Base-by-base conservation (phyloP, 2,329 filamentous ascomycete genomes). In the Taxawa tesnikishii region DNA sequence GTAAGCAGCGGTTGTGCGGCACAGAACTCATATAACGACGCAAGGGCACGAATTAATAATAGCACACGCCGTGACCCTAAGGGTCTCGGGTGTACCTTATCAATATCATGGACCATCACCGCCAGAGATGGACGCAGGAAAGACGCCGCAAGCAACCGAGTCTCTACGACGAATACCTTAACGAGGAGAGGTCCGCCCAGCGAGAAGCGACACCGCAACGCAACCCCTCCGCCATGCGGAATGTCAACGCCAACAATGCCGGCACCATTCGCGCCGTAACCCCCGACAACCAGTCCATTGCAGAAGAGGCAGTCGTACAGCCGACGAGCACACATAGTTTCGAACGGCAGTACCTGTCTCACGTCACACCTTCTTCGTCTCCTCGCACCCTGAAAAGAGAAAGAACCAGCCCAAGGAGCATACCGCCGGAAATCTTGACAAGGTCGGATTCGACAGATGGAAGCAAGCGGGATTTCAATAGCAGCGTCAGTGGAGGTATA, bases 211-310 rank as follows among this genome's bases (percentile, higher is more conserved):
- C 34, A 13, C 24, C 31, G 15, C 11, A 14, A 16, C 30, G 27
- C 7, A 33, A 23, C 24, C 25, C 29, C 7, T 12, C 34, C 11
- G 15, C 18, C 40, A 39, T n/a, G n/a, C n/a, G n/a, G n/a, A n/a
- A n/a, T n/a, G n/a, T n/a, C n/a, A n/a, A n/a, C n/a, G n/a, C n/a
- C n/a, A n/a, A n/a, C 13, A 28, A 36, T 15, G 31, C 29, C 16
- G 38, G 37, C 41, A 70, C 68, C 28, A 70, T 78, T 46, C 73
- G 78, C 40, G 61, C 75, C 35, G 74, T 81, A 41, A 81, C 77
- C 39, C 76, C 78, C 42, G 79, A 83, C n/a, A n/a, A n/a, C n/a
- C n/a, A n/a, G 26, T 33, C 33, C 13, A 28, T 28, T 12, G 28
- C 31, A 2, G 35, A 37, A 19, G 38, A 40, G 30, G 28, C 26